Base-by-base conservation (phyloP, 2,329 filamentous ascomycete species). In the Exophiala spinifera region DNA sequence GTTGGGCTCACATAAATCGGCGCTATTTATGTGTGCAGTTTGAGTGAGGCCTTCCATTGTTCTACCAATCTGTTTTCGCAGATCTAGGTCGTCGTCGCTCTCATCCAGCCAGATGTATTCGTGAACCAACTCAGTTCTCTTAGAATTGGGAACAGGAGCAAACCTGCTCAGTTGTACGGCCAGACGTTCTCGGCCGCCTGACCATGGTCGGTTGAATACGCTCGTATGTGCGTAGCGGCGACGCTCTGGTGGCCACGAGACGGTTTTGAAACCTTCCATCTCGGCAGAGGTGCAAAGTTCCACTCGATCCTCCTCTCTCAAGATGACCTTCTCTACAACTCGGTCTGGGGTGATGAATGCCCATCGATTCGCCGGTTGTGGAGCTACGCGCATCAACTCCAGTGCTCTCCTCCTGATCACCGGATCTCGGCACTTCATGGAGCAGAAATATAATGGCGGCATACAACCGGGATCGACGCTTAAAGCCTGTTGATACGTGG, bases 401-500 rank as follows among this genome's bases (percentile, higher is more conserved):
- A 63, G 49, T 15, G 67, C 66, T 37, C 63, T 61, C 4, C 62
- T 56, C 5, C 70, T 61, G 21, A 71, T 54, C 7, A 57, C 52
- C 10, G 64, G 65, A 42, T 67, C 56, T 2, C 70, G 68, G 47
- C 70, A 72, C 49, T 69, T 70, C 0, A 67, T 53, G 2, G 66
- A 64, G 0, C 64, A 63, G 45, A 70, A 70, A 42, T 70, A 71
- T 14, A 72, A 37, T 2, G 68, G 65, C 1, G 68, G 64, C 49
- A 67, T 53, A 6, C 62, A 64, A 13, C 68, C 69, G 19, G 64
- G 55, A 20, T 71, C 69, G 25, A 66, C 60, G 6, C 61, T 66
- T 43, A 59, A 49, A 5, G 40, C 34, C 14, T n/a, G 49, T n/a
- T 36, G 46, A 14, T 25, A 23, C 10, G 28, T 37, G 2, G 20